Evolutionary conservation across 2,329 filamentous ascomycete genomes (phyloP), one percentile per base, ranked within the genome.

Genomic region (Penicillium sp.): DNA sequence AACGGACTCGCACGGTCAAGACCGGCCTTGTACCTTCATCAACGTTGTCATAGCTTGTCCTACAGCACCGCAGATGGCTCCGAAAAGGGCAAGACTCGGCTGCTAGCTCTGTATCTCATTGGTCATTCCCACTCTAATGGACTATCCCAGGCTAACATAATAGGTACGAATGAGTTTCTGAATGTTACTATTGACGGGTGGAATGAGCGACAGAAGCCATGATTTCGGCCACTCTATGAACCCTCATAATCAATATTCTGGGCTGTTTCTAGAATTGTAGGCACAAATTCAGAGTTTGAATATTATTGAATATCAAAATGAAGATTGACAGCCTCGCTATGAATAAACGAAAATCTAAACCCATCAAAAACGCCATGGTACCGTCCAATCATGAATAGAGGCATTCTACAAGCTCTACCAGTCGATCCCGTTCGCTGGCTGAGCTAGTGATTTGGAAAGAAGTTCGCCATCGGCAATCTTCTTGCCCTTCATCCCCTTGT

Each of bases 401-500:
- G 25, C 11, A 22, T 15, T 39, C 34, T 52, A 37, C 28, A 14
- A 39, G 12, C 20, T 39, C 35, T 64, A 74, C 75, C 75, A 77
- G 55, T 77, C 75, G 62, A 77, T 76, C 3, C 65, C 61, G 37
- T 68, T 70, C 2, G 65, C 63, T 25, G 68, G 53, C 38, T 67
- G 65, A 17, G 63, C 56, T 48, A 53, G 58, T 42, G 41, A 41
- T 12, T 53, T 51, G 14, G 59, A 47, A 4, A 45, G 51, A 4
- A 20, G 31, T 34, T 67, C 63, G 7, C 70, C 69, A 41, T 68
- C 67, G 4, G 69, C 62, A 4, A 71, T 63, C 72, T 85, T 86
- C 67, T 82, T 77, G 0, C 84, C 84, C 70, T 84, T 84, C 68
- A 82, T 74, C 25, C 77, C 78, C 71, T 83, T 82, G 59, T 86